Evolutionary conservation across 108 stramenopile species (phyloP), one percentile per base, ranked within the genome.

Genomic region (Cyclotella distinguenda): DNA sequence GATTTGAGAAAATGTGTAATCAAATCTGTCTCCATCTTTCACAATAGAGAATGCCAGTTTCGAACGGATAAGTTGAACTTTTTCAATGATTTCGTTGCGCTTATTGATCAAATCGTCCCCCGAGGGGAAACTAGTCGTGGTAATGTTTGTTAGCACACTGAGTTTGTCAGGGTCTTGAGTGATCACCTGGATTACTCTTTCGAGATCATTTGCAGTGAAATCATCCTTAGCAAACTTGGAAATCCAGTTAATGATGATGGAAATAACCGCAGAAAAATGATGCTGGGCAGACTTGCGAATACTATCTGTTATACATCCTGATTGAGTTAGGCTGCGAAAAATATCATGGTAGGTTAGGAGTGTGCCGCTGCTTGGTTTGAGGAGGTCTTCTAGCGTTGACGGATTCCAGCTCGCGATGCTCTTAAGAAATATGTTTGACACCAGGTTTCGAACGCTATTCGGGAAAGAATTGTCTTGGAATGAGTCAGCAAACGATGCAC

Each of bases 371-470:
- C 42, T 39, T 13, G 34, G n/a, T 11, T 26, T 18, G 9, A 65
- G 64, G 39, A 65, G 30, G 13, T 52, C 50, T 33, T 42, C 50
- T 11, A 65, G 18, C 18, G 6, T 25, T 23, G 38, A 52, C n/a
- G 64, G 64, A 40, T 18, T 21, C 64, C 64, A 65, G 16, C 30
- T 52, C 26, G 22, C 26, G n/a, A 65, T 40, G 19, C 64, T 65
- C 36, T 31, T 26, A 22, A 53, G 5, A 16, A 65, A 10, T 21
- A 65, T 42, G 9, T 30, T 18, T 30, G 38, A 43, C 4, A 34
- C 64, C 12, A 65, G 51, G 16, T 65, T 40, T 56, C 21, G 12
- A 23, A 35, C 12, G 5, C 23, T 32, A 19, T n/a, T n/a, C 0
- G 13, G 0, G 54, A 56, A n/a, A n/a, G n/a, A n/a, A n/a, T n/a